Conservation (phyloP, 768 basidiomycete species). For the Mrakia blollopis region DNA sequence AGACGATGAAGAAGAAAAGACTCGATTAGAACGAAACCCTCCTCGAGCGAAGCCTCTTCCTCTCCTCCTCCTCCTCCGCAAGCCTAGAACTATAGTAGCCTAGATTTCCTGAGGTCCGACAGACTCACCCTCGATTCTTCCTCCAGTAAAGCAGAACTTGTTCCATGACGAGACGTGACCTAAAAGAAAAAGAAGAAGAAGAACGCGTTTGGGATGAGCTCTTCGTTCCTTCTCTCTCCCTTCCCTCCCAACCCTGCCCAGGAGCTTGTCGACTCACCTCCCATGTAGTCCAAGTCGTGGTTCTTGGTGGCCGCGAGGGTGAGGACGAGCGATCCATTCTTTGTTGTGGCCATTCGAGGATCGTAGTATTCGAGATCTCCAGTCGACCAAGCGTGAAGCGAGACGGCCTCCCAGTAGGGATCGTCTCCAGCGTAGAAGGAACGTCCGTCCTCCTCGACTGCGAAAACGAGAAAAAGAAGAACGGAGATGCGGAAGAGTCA, state of each 20-base stretch:
- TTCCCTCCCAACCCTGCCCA: too few relatives aligned
- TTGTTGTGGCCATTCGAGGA: constrained; percentile 44
- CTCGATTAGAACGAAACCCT: constrained; percentile 53
- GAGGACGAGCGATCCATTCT: constrained; percentile 39
- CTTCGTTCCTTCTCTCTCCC: too few relatives aligned
- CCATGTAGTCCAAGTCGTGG: constrained; percentile 50
- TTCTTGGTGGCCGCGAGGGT: constrained; percentile 34
- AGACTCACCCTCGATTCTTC: constrained; percentile 19
- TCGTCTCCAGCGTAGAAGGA: constrained; percentile 30
- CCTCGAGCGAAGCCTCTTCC: constrained; percentile 54
- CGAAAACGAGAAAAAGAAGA: constrained; percentile 34
- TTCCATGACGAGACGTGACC: not conserved
- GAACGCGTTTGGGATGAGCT: too few relatives aligned
- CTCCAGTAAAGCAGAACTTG: constrained; percentile 26
- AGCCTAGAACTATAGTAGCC: too few relatives aligned
- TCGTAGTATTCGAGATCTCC: constrained; percentile 49
- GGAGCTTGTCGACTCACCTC: too few relatives aligned
- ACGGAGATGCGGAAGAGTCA: not conserved
- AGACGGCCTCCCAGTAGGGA: constrained; percentile 20
- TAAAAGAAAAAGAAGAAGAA: too few relatives aligned
- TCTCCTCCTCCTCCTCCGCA: too few relatives aligned
- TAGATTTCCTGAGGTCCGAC: too few relatives aligned
- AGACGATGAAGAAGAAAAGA: constrained; percentile 48
- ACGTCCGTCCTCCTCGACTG: constrained; percentile 14
- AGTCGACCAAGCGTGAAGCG: constrained; percentile 25